Conservation (phyloP, 768 basidiomycete genomes). For the Exidia glandulosa region DNA sequence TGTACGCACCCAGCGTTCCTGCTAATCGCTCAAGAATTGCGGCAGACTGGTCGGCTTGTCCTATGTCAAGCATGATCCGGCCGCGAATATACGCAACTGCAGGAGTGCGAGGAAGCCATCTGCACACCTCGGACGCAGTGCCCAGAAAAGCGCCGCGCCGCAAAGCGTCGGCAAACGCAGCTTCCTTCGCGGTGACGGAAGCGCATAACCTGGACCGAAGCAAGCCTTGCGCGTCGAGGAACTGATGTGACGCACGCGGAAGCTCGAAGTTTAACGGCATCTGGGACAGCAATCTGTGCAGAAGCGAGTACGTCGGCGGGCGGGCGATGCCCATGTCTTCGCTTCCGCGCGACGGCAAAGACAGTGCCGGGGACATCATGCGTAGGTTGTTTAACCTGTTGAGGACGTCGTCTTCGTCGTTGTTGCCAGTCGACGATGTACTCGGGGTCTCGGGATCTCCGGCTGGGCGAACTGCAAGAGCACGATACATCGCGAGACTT, state of each 20-base stretch:
- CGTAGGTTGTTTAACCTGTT: slow-evolving; percentile 20
- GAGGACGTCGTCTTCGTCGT: slow-evolving; percentile 47
- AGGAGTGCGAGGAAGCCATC: slow-evolving; percentile 71
- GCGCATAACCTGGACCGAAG: slow-evolving; percentile 61
- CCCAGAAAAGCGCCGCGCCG: slow-evolving; percentile 51
- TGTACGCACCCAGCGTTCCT: slow-evolving; percentile 56
- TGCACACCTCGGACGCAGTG: slow-evolving; percentile 51
- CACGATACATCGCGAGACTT: slow-evolving; percentile 63
- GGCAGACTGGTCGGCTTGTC: slow-evolving; percentile 64
- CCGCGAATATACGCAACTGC: slow-evolving; percentile 65
- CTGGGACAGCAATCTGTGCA: slow-evolving; percentile 47
- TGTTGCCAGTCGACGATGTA: neutral
- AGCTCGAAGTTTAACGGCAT: slow-evolving; percentile 37
- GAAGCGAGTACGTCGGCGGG: slow-evolving; percentile 46
- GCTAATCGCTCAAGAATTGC: slow-evolving; percentile 62
- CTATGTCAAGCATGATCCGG: slow-evolving; percentile 51
- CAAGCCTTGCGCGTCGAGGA: slow-evolving; percentile 55
- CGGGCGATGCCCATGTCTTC: slow-evolving; percentile 38
- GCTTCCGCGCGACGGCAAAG: slow-evolving; percentile 26
- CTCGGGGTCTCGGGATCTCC: slow-evolving; percentile 22
- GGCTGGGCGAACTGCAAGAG: slow-evolving; percentile 48
- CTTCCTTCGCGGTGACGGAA: slow-evolving; percentile 55
- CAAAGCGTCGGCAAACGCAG: slow-evolving; percentile 60
- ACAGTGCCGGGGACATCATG: slow-evolving; percentile 27
- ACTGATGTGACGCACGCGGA: slow-evolving; percentile 46